Evolutionary conservation across 768 basidiomycete species (phyloP), one percentile per base, ranked within the genome.

Genomic region (Tephrocybe rancida): DNA sequence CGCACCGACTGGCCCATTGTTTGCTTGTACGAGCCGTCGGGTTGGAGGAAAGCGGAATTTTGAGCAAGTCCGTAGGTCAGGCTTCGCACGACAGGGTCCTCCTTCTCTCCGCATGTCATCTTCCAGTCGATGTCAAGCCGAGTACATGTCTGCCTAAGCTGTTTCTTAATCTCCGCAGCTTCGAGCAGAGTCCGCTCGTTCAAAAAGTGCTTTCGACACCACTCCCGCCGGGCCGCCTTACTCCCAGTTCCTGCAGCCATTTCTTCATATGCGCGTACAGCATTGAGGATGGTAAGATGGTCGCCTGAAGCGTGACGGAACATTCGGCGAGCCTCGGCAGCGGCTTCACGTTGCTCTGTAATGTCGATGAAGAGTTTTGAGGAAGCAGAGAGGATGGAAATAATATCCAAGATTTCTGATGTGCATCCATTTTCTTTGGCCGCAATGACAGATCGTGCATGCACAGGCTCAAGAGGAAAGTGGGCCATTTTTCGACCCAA

Each of bases 401-500:
- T 75, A 61, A 98, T 88, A 61, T 90, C 85, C 59, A 98, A 75
- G 34, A 96, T 78, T 68, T 96, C 93, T 16, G 74, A 64, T 0
- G 88, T 83, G 72, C 93, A 98, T 1, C 79, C 81, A 48, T 86
- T 73, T 18, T 81, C 78, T 63, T 83, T 80, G 0, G 96, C 90
- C 13, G 90, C 88, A 48, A 98, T 73, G 27, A 98, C 71, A 37
- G 88, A 81, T 26, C 92, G 85, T 0, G 95, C 84, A 50, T 86
- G 81, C 27, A 83, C 73, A 1, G 96, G 94, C 60, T 98, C 94
- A n/a, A 97, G 81, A 2, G 97, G 97, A 64, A 95, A 92, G n/a
- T 75, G 64, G 3, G 94, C 87, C 91, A 99, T 98, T 56, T 85
- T 73, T 4, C 84, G 82, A 2, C 97, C 97, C 3, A 89, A 68